Evolutionary conservation across 768 basidiomycete genomes (phyloP), one percentile per base, ranked within the genome.

Genomic region (Collybia mongolica): DNA sequence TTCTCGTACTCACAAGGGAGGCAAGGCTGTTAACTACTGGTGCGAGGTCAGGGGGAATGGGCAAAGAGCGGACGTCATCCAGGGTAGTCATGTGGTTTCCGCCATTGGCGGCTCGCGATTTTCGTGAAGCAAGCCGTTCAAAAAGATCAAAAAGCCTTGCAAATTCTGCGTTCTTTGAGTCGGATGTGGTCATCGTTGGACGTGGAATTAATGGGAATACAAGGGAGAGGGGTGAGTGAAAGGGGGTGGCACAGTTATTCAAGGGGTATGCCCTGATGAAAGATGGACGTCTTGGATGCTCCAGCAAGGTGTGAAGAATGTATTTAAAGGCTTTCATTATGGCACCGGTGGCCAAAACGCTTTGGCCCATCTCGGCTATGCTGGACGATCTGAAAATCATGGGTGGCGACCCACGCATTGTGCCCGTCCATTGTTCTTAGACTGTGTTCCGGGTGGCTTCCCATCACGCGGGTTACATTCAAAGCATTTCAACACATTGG

Each of bases 81-180:
- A 63, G 56, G 36, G 63, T 48, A 43, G 60, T 58, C 35, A 67
- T 58, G 32, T 68, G 60, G 17, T 63, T 58, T 35, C 58, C 59
- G 41, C 66, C 59, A 26, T 66, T 65, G 47, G 57, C 54, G 22
- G 55, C 56, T 12, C 69, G 69, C 19, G 72, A 59, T 37, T 75
- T 68, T 51, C 71, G 71, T 14, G 73, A 70, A n/a, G 75, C 74
- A 23, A 84, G 73, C 28, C 70, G 73, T 36, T 83, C 77, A 54
- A 82, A 82, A 46, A 80, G 62, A 36, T 75, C 70, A 51, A 81
- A 78, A 32, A 84, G 75, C 46, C 70, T 68, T 1, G 77, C 76
- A 54, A 82, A 79, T 44, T 83, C 82, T 36, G 75, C 73, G 8
- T 65, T 74, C 59, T 72, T 79, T 43, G 68, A 54, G 22, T 75